Evolutionary conservation across 305 asterid genomes (phyloP).

Genomic region (Fraxinus ornus): DNA sequence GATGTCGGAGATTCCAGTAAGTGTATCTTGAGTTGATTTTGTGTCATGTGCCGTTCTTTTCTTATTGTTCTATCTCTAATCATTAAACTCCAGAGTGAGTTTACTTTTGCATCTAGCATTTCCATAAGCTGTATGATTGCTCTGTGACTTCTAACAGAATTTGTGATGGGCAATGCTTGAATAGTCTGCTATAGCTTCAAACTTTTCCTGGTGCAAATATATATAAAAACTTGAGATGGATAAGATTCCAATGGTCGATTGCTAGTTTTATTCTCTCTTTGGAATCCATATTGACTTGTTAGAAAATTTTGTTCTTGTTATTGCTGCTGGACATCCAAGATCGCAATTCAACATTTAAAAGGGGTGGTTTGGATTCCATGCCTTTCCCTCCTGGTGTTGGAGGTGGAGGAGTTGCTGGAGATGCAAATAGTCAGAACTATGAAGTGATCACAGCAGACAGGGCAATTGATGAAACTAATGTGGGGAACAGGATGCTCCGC

Average conservation of each 20-base stretch:
- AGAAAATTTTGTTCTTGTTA: conserved; percentile 67
- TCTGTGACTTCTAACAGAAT: conserved; percentile 37
- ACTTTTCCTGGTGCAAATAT: conserved; percentile 38
- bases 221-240: conserved; percentile 39
- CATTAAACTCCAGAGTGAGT: conserved; percentile 12
- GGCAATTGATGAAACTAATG: conserved; percentile 91
- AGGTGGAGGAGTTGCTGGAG: conserved; percentile 81
- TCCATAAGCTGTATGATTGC: conserved; percentile 23
- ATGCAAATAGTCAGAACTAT: conserved; percentile 60
- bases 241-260: conserved; percentile 62
- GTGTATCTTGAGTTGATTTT: conserved; percentile 26
- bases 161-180: conserved; percentile 34
- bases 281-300: conserved; percentile 65
- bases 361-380: conserved; percentile 82
- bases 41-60: neutral
- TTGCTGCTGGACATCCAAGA: conserved; percentile 56
- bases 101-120: conserved; percentile 29
- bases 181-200: conserved; percentile 41
- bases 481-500: conserved; percentile 98
- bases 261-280: conserved; percentile 45
- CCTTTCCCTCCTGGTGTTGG: conserved; percentile 99
- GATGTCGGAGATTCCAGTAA: conserved; percentile 88
- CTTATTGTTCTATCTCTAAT: neutral
- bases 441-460: conserved; percentile 87
- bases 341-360: conserved; percentile 66